A percentile compares a stretch with the other conserved stretches of the same genome.
phyloP scores from a whole-genome alignment of 1,284 basidiomycete species.

The Phellopilus nigrolimitatus region DNA sequence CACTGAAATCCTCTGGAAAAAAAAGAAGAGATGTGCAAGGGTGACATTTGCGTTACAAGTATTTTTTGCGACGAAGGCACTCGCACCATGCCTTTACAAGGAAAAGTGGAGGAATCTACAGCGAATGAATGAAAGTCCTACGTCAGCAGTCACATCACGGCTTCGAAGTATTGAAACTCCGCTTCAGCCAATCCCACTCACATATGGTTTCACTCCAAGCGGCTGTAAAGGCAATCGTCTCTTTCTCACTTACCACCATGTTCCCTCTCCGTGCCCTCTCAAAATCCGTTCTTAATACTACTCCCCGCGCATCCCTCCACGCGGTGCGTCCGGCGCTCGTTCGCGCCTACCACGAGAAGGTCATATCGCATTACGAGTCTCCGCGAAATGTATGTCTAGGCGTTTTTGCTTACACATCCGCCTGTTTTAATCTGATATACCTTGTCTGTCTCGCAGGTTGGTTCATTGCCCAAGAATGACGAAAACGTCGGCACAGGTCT shows the following conservation, averaged over 20 bases:
- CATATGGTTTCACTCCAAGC: neutral
- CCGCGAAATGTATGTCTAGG: conserved; percentile 80
- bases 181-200: conserved; percentile 9
- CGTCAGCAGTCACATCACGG: neutral
- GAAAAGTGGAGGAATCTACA: too few relatives aligned
- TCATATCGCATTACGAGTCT: conserved; percentile 93
- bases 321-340: conserved; percentile 44
- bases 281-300: conserved; percentile 43
- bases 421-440: conserved; percentile 48
- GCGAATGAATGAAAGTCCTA: too few relatives aligned
- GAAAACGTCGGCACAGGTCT: conserved; percentile 93
- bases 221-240: conserved; percentile 2
- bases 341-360: conserved; percentile 86
- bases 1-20: too few relatives aligned
- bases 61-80: too few relatives aligned
- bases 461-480: conserved; percentile 91
- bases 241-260: conserved; percentile 42
- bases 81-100: too few relatives aligned
- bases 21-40: too few relatives aligned
- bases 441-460: conserved; percentile 58
- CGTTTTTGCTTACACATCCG: conserved; percentile 28
- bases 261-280: conserved; percentile 53
- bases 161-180: conserved; percentile 8
- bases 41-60: too few relatives aligned
- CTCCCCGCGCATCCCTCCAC: conserved; percentile 38